phyloP scores from a whole-genome alignment of 805 yeast genomes.

The Starmerella etchellsii region DNA sequence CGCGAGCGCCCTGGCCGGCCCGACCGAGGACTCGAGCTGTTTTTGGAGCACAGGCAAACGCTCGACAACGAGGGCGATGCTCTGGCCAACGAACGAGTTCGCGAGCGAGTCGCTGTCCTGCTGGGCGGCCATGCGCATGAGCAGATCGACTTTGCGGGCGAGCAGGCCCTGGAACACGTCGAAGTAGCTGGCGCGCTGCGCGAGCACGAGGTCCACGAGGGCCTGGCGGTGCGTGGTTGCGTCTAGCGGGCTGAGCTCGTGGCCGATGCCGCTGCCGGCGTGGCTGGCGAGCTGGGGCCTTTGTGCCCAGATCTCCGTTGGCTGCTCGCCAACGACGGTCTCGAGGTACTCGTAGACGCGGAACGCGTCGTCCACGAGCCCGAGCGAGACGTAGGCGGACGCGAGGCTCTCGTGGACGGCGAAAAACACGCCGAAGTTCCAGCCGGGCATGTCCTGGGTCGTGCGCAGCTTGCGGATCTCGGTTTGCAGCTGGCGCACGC shows the following conservation, averaged over 20 bases:
- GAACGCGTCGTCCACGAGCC: constrained; percentile 48
- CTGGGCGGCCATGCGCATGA: constrained; percentile 23
- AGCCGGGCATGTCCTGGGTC: constrained; percentile 29
- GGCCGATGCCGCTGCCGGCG: constrained; percentile 1
- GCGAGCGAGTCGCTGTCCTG: constrained; percentile 23
- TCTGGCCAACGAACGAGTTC: constrained; percentile 18
- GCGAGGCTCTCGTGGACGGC: constrained; percentile 41
- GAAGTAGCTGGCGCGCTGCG: constrained; percentile 28
- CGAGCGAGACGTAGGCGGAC: constrained; percentile 40
- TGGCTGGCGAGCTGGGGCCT: constrained; percentile 2
- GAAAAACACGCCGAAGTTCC: constrained; percentile 36
- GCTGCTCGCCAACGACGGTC: constrained; percentile 15
- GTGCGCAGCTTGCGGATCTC: constrained; percentile 31
- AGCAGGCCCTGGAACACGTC: constrained; percentile 31
- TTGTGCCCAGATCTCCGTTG: constrained; percentile 18
- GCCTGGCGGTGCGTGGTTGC: constrained; percentile 9
- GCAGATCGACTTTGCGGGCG: constrained; percentile 27
- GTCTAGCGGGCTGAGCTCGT: not conserved
- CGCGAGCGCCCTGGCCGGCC: constrained; percentile 23
- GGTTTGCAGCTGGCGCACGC: constrained; percentile 33
- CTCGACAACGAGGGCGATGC: constrained; percentile 6
- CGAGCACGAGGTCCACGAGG: constrained; percentile 26
- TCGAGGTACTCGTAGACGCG: constrained; percentile 38
- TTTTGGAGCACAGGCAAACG: constrained; percentile 15
- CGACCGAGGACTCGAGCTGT: constrained; percentile 12